These are phyloP conservation scores for Aschersonia sp. DNA, from an alignment of 2,329 filamentous ascomycete genomes.

Conservation along the genomic window DNA sequence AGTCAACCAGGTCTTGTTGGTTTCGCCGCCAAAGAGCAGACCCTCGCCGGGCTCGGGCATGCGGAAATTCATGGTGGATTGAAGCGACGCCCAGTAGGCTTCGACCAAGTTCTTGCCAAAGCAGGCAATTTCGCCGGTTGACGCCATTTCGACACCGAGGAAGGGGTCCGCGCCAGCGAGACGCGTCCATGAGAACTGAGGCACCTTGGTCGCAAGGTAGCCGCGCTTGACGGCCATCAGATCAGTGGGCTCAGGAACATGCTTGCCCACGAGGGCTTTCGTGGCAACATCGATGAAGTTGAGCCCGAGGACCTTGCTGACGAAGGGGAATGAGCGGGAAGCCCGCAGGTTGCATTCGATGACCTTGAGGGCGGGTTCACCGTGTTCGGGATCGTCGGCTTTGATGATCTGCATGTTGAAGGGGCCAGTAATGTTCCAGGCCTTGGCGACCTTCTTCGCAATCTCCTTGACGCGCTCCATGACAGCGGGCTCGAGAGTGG, in stretches of 20 bases:
- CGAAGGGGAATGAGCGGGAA: conserved; percentile 95
- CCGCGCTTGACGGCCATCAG: conserved; percentile 81
- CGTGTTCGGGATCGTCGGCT: conserved; percentile 60
- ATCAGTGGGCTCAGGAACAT: conserved; percentile 73
- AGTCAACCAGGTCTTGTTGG: conserved; percentile 54
- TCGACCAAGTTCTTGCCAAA: conserved; percentile 94
- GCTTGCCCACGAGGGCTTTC: conserved; percentile 73
- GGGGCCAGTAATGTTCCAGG: conserved; percentile 92
- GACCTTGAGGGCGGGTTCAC: conserved; percentile 71
- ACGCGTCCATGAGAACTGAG: conserved; percentile 98
- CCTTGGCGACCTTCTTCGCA: conserved; percentile 87
- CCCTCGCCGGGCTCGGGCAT: conserved; percentile 89
- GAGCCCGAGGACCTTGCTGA: conserved; percentile 87
- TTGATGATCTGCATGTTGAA: conserved; percentile 99
- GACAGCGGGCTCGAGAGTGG: conserved; percentile 58
- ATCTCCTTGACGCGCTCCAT: conserved; percentile 90
- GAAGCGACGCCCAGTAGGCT: conserved; percentile 92
- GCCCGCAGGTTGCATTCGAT: conserved; percentile 98
- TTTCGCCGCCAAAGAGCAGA: conserved; percentile 83
- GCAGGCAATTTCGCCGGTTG: conserved; percentile 95
- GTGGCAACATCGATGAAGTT: conserved; percentile 97
- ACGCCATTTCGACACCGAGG: conserved; percentile 94
- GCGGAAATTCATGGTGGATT: conserved; percentile 99
- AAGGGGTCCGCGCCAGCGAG: conserved; percentile 94
- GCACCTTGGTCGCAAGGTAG: conserved; percentile 93